These are phyloP conservation scores for Clausena lansium DNA, from an alignment of 345 rosid species.

Conservation along the genomic window DNA sequence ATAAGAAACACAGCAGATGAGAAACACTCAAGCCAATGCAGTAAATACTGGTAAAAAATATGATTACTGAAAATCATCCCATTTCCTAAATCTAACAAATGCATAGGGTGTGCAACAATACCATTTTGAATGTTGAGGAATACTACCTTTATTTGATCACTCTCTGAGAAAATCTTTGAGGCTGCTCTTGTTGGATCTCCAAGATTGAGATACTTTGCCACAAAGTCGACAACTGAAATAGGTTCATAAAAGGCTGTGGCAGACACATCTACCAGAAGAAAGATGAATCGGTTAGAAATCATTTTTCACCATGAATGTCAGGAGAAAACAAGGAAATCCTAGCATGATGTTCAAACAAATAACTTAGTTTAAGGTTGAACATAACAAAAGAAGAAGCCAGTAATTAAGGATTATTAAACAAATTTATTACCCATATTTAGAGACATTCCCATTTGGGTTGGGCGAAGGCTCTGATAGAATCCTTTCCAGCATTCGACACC, in stretches of 20 bases:
- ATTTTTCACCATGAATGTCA: neutral
- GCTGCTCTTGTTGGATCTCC: conserved; percentile 5
- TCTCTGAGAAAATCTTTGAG: neutral
- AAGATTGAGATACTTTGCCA: conserved; percentile 6
- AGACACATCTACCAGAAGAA: conserved; percentile 12
- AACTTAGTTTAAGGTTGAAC: neutral
- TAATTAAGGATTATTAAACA: neutral
- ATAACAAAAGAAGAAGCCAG: neutral
- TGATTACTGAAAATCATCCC: neutral
- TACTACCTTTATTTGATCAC: conserved; percentile 2
- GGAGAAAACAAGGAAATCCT: neutral
- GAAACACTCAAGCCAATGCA: neutral
- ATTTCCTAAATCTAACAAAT: neutral
- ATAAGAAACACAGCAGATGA: neutral
- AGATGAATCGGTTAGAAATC: neutral
- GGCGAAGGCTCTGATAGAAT: conserved; percentile 62
- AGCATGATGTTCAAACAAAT: neutral
- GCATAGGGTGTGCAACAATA: neutral
- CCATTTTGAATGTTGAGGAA: neutral
- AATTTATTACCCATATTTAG: conserved; percentile 42
- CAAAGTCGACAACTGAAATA: conserved; percentile 10
- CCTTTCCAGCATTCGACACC: conserved; percentile 68
- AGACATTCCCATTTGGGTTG: conserved; percentile 67
- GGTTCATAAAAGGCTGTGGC: conserved; percentile 15
- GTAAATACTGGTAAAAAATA: neutral